Conservation (phyloP, 2,329 filamentous ascomycete species). For the Ophiocordyceps camponoti-saundersi region DNA sequence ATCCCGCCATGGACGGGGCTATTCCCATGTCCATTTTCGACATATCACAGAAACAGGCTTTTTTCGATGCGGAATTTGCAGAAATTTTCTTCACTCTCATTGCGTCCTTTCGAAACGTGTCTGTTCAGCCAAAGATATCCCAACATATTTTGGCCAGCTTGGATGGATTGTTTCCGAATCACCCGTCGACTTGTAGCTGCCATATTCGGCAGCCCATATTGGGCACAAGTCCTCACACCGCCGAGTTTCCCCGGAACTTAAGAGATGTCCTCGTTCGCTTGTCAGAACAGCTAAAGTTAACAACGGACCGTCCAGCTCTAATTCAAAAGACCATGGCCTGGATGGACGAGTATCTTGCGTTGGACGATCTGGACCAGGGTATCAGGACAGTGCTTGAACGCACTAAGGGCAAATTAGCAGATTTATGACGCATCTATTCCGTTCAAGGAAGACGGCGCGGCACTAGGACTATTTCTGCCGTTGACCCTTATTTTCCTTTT, state of each 20-base stretch:
- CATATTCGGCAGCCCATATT: conserved; percentile 54
- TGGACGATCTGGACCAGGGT: conserved; percentile 34
- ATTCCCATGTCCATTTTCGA: conserved; percentile 90
- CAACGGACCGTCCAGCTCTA: conserved; percentile 27
- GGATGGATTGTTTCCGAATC: conserved; percentile 37
- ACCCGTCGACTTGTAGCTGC: conserved; percentile 50
- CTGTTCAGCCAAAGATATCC: conserved; percentile 48
- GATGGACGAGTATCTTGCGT: conserved; percentile 33
- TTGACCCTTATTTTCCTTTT: neutral
- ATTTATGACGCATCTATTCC: conserved; percentile 1
- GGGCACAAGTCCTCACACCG: conserved; percentile 42
- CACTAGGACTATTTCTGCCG: neutral
- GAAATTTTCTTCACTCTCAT: conserved; percentile 72
- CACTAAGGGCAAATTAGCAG: conserved; percentile 20
- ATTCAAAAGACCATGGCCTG: conserved; percentile 32
- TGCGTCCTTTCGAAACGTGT: conserved; percentile 47
- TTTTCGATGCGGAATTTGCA: conserved; percentile 47
- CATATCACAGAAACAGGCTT: conserved; percentile 61
- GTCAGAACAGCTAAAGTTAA: conserved; percentile 28
- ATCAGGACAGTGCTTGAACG: conserved; percentile 38
- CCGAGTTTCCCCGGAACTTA: conserved; percentile 58
- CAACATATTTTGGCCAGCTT: conserved; percentile 57
- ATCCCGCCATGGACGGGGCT: conserved; percentile 77
- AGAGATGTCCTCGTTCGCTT: conserved; percentile 47
- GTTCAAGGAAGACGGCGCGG: neutral